phyloP scores from a whole-genome alignment of 345 rosid genomes.

The Melaleuca alternifolia region DNA sequence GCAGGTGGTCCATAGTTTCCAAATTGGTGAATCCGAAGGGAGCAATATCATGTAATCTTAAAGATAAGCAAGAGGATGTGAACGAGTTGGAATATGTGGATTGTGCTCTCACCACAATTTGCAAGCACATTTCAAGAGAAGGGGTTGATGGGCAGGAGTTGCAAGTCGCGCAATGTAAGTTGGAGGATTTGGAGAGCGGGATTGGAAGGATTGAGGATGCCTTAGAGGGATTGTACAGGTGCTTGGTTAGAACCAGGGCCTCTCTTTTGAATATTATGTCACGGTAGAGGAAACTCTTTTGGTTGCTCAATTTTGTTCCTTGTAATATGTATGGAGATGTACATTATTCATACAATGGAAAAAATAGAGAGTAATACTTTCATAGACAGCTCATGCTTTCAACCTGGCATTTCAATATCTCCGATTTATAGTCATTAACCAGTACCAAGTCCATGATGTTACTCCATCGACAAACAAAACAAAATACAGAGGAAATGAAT shows the following conservation, averaged over 20 bases:
- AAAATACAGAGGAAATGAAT: neutral
- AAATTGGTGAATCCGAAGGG: constrained; percentile 26
- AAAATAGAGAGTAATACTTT: neutral
- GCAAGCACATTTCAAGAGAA: neutral
- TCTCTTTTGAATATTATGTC: constrained; percentile 55
- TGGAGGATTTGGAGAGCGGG: constrained; percentile 32
- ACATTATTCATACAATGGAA: neutral
- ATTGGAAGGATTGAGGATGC: constrained; percentile 39
- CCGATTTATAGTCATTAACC: neutral
- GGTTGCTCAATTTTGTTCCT: neutral
- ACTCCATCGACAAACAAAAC: neutral
- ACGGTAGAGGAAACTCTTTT: neutral
- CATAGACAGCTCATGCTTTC: neutral
- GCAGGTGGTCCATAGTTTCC: constrained; percentile 33
- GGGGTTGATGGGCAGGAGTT: constrained; percentile 7
- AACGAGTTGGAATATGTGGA: constrained; percentile 15
- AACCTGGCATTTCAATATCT: neutral
- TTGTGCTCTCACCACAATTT: constrained; percentile 16
- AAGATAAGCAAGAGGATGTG: constrained; percentile 36
- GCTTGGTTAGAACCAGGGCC: constrained; percentile 46
- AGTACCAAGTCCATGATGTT: neutral
- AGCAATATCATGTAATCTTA: constrained; percentile 30
- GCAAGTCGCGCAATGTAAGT: constrained; percentile 15
- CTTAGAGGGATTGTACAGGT: constrained; percentile 41
- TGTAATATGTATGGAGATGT: neutral